Base-by-base conservation (phyloP, 495 filamentous ascomycete genomes). In the Bacidia rubella region DNA sequence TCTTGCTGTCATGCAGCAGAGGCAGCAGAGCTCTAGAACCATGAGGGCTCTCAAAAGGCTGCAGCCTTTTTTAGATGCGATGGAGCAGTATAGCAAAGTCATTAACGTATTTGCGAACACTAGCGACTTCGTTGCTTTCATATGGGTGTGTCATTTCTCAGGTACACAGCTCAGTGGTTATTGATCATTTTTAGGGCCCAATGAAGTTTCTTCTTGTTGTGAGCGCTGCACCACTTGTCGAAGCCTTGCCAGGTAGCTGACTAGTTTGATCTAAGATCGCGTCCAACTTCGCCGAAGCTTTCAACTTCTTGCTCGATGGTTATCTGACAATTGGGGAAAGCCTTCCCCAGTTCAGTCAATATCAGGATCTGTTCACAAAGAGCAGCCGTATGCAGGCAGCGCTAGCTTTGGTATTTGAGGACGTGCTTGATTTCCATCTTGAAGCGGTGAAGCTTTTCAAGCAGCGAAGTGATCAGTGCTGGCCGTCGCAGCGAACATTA, bases 371-470 rank as follows among this genome's bases (percentile, higher is more conserved):
- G 12, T 67, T 74, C 38, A 27, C 43, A 17, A 21, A 61, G 2
- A 57, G 55, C 40, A 54, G 58, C 7, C 32, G 60, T 4, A 66
- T 71, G 57, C 51, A 44, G 19, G 54, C 55, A 4, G 60, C 61
- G 40, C 57, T 74, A 9, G 58, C 54, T 1, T 52, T 66, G 29
- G 62, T 75, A 26, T 76, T 70, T 53, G 56, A 64, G 15, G 73
- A 75, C 56, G 64, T 76, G 23, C 56, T 74, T 5, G 57, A 66
- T 3, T 75, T 76, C 47, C 69, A 75, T 39, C 51, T 39, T 27
- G 54, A 55, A 22, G 61, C 66, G 2, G 39, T 74, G 11, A 59
- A 65, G 20, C 35, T 62, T 68, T 40, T 71, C 19, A 51, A 44
- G 41, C 41, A 44, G 41, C 12, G 41, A 44, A 44, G 41, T 44